Base-by-base conservation (phyloP, 768 basidiomycete genomes). In the Boletus sensibilis region DNA sequence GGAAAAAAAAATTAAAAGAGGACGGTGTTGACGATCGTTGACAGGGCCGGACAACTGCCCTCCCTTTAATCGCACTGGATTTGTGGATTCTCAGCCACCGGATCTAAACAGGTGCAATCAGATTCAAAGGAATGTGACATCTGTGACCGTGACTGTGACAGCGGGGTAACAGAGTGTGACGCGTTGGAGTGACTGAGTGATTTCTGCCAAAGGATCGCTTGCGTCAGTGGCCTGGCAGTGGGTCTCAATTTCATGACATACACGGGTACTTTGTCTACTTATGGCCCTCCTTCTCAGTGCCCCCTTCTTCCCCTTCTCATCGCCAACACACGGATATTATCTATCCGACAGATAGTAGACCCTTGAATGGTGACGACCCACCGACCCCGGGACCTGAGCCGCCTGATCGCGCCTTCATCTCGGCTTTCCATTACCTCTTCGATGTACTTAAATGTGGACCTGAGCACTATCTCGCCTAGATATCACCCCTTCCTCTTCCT, bases 1-100 rank as follows among this genome's bases (percentile, higher is more conserved):
- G 35, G 60, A 58, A 65, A 50, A 55, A 57, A 53, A 61, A 72
- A 69, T 59, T 56, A 64, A 55, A 53, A 64, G 58, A 60, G 69
- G 70, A 75, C 67, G 60, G 62, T 82, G 80, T 81, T 81, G 79
- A 78, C 78, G 64, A 72, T 55, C 66, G 79, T 81, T 82, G 79
- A 79, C 80, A 78, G 71, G 49, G 64, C 73, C 48, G 54, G 45
- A 29, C 25, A 23, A 45, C 29, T 43, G 47, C 23, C 59, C 39
- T 52, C 53, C 43, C 58, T 73, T 72, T 72, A 66, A 68, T 72
- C 68, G 60, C 52, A 56, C 49, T 54, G 35, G 40, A 31, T 57
- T 46, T 14, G 46, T 46, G 52, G 51, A 56, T 59, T 57, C 60
- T 58, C 53, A 58, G 67, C 70, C 70, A 71, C 70, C 0, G 11